These are phyloP conservation scores for Groenewaldozyma auringiensis DNA, from an alignment of 1,139 yeast species.

Conservation along the genomic window DNA sequence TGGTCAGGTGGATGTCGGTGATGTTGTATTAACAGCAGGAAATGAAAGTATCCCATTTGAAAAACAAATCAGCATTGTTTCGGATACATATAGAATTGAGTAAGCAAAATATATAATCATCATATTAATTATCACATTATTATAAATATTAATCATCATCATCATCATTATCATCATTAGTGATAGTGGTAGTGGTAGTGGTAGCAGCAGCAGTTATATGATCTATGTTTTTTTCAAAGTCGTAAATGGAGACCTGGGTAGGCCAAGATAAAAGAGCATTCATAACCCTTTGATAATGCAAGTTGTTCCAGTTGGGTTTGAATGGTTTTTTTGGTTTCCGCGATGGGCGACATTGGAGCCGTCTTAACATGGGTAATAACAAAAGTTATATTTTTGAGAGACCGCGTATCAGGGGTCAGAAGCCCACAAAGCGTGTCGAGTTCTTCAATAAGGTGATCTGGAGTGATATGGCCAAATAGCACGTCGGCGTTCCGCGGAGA, in stretches of 20 bases:
- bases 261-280: slow-evolving; percentile 22
- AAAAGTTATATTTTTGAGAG: slow-evolving; percentile 43
- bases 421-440: slow-evolving; percentile 35
- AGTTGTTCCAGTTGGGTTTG: slow-evolving; percentile 15
- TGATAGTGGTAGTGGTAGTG: too few relatives aligned
- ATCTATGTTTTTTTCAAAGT: not conserved
- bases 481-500: slow-evolving; percentile 40
- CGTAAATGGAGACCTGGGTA: slow-evolving; percentile 17
- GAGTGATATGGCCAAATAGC: slow-evolving; percentile 75
- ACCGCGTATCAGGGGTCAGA: slow-evolving; percentile 9
- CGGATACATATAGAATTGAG: slow-evolving; percentile 60
- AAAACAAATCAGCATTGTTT: slow-evolving; percentile 50
- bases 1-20: slow-evolving; percentile 42
- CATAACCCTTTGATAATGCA: slow-evolving; percentile 16
- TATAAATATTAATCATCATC: too few relatives aligned
- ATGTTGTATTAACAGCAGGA: slow-evolving; percentile 35
- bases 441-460: slow-evolving; percentile 53
- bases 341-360: slow-evolving; percentile 10
- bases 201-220: not conserved
- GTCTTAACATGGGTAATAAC: slow-evolving; percentile 73
- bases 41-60: slow-evolving; percentile 60
- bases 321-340: slow-evolving; percentile 13
- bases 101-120: slow-evolving; percentile 10
- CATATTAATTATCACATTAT: too few relatives aligned
- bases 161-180: too few relatives aligned